Evolutionary conservation across 352 stramenopile species (phyloP), one percentile per base, ranked within the genome.

Genomic region (Pythium aquatile): DNA sequence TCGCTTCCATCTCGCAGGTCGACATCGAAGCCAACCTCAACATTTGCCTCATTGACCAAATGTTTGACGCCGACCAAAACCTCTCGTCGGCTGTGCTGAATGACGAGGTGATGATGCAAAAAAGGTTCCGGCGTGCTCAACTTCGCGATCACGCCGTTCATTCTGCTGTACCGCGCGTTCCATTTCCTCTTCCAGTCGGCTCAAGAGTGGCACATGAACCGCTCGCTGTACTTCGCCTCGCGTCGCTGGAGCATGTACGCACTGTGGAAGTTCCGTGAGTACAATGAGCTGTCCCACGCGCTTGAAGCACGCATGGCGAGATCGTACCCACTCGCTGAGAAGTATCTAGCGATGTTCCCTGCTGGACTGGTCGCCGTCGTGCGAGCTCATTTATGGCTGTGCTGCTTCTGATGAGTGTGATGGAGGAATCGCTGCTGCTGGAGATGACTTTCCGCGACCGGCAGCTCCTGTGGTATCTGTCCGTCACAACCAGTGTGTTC

Each of bases 231-330:
- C 79, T 88, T 99, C 14, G 97, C 96, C 8, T 95, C 97, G 29
- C 87, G 94, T 40, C 90, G 97, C 40, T 99, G 96, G 97, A 97
- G 90, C 26, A 77, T 80, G 7, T 86, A 95, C 56, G 87, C 91
- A 37, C 63, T 93, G 20, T 97, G 90, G 90, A 87, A 87, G 32
- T 98, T 99, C 70, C 85, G 97, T 51, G 97, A 99, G 79, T 99
- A 99, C 80, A 99, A 99, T 76, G 98, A 99, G 69, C 75, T 99
- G 1, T 92, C 94, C n/a, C 97, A 99, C 66, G 75, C 96, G 37
- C 96, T 99, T 63, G 95, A 99, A 63, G 80, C 86, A n/a, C 87
- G 97, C 28, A 88, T 99, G 60, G 85, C 81, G 39, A 85, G 93
- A 16, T 98, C 91, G 17, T 98, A 98, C 66, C 73, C 90, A 35